A percentile compares a stretch with the other conserved stretches of the same genome.
Evolutionary conservation across 306 rosid species (phyloP).

Genomic region (Dalbergia cochinchinensis): DNA sequence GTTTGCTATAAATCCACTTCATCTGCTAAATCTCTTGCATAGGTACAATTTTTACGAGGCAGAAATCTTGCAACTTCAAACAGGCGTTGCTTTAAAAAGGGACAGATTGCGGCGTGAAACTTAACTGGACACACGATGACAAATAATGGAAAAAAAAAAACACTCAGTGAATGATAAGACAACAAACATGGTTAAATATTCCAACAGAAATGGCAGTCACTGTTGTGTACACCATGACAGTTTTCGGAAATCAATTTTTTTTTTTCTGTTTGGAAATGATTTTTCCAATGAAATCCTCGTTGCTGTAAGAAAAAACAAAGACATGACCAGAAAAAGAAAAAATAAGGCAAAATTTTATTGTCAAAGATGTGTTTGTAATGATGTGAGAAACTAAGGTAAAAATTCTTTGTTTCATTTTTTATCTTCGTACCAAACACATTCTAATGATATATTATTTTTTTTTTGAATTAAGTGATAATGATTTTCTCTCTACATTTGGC

Average conservation of each 20-base stretch:
- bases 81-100: not conserved
- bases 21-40: conserved; percentile 8
- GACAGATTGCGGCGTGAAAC: not conserved
- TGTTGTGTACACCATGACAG: not conserved
- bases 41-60: not conserved
- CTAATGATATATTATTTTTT: too few species aligned
- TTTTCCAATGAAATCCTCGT: not conserved
- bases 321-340: too few species aligned
- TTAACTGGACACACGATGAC: not conserved
- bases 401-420: too few species aligned
- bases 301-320: not conserved
- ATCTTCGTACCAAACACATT: too few species aligned
- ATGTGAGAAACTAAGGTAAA: too few species aligned
- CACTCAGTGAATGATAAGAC: not conserved
- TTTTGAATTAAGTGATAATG: too few species aligned
- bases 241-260: not conserved
- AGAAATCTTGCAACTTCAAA: conserved; percentile 1
- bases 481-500: not conserved
- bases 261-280: not conserved
- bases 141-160: conserved; percentile 2
- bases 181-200: not conserved
- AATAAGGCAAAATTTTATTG: too few species aligned
- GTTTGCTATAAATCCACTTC: not conserved
- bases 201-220: not conserved
- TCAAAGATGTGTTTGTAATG: too few species aligned